phyloP scores from a whole-genome alignment of 805 yeast species.

The Candida dendrica region DNA sequence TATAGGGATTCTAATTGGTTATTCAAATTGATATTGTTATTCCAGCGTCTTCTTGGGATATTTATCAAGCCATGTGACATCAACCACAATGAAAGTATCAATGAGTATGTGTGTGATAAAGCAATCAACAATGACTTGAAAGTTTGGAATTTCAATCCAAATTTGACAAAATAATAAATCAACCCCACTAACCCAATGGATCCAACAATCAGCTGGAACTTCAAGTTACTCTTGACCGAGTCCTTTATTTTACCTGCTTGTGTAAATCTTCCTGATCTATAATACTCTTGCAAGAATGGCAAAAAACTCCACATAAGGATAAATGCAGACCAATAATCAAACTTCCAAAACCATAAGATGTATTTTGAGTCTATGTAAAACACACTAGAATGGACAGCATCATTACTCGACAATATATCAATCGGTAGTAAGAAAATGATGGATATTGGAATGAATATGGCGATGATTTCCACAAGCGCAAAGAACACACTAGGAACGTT shows the following conservation, averaged over 20 bases:
- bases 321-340: conserved; percentile 77
- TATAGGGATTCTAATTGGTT: conserved; percentile 34
- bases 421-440: conserved; percentile 68
- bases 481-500: conserved; percentile 16
- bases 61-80: conserved; percentile 77
- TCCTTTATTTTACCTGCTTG: conserved; percentile 41
- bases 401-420: conserved; percentile 52
- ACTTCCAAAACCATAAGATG: conserved; percentile 59
- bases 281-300: conserved; percentile 69
- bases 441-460: conserved; percentile 70
- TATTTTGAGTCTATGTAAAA: conserved; percentile 41
- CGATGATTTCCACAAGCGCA: conserved; percentile 29
- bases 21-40: conserved; percentile 28
- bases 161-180: conserved; percentile 49
- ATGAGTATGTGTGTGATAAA: conserved; percentile 67
- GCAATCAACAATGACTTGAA: conserved; percentile 68
- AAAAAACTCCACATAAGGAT: conserved; percentile 69
- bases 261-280: conserved; percentile 59
- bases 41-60: conserved; percentile 45
- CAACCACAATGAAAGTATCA: conserved; percentile 70
- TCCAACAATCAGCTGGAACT: conserved; percentile 54
- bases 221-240: conserved; percentile 48
- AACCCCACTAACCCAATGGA: conserved; percentile 45
- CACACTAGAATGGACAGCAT: conserved; percentile 17
- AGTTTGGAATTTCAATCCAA: conserved; percentile 47